Evolutionary conservation across 495 filamentous ascomycete species (phyloP), one percentile per base, ranked within the genome.

Genomic region (Antarctomyces pellizariae): DNA sequence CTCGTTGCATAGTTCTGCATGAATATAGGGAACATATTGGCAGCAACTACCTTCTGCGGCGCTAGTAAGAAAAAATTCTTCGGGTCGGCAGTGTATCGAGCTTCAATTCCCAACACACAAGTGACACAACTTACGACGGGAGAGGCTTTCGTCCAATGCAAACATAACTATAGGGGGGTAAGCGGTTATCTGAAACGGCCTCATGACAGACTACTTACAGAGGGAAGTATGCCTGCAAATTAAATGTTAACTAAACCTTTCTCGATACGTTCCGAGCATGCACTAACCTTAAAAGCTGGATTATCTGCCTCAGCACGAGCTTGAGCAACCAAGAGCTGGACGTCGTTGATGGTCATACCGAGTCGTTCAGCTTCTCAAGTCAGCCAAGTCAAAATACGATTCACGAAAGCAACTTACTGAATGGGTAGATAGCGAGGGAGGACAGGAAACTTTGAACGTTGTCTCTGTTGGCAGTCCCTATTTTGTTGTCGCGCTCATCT

Each of bases 281-380:
- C 24, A 24, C 39, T 39, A 45, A 61, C 66, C 59, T 71, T 83
- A 35, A 71, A 52, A 16, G 53, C 54, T 23, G 49, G 56, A 30
- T 72, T 64, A 18, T 59, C 58, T 13, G 73, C 69, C 37, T 89
- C 78, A 31, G 50, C 44, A 29, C 65, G 61, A 14, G 76, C 73
- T 34, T 64, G 59, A 18, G 61, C 62, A 13, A 79, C 55, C 34
- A 89, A 48, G 10, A 63, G 52, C 27, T 69, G 54, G 26, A 76
- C 67, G 16, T 67, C 65, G 15, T 64, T 48, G 30, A 63, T 49
- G 3, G 62, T 47, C 71, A 84, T 76, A 23, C 63, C 36, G 16
- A 7, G 1, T 3, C 18, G 16, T 16, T 11, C 12, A 9, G 25
- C 28, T 29, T 16, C 17, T 22, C 21, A 15, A 22, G 18, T 16